Conservation (phyloP, 441 rosid genomes). For the Theobroma grandiflorum region DNA sequence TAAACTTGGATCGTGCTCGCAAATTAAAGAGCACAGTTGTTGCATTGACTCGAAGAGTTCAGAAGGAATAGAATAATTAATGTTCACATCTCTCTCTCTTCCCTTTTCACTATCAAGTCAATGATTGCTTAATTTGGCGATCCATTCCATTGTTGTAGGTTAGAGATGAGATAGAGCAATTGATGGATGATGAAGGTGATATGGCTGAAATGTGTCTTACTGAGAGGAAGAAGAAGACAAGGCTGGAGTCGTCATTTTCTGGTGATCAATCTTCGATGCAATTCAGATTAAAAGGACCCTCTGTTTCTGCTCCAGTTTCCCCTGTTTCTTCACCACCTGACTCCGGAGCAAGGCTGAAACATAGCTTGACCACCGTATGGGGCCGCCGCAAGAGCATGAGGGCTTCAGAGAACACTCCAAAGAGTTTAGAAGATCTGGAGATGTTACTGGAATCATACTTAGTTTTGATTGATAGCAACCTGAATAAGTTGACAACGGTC, state of each 20-base stretch:
- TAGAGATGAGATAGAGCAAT: too few relatives aligned
- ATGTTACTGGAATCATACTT: conserved; percentile 96
- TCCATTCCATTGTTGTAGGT: too few relatives aligned
- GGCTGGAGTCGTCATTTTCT: too few relatives aligned
- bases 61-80: conserved; percentile 65
- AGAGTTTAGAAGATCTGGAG: conserved; percentile 89
- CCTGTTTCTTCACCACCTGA: conserved; percentile 86
- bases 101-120: too few relatives aligned
- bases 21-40: conserved; percentile 94
- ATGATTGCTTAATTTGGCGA: background rate
- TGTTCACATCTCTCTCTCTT: background rate
- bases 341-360: conserved; percentile 63
- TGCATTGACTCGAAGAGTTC: conserved; percentile 88
- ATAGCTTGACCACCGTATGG: conserved; percentile 79
- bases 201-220: too few relatives aligned
- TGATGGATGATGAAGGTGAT: too few relatives aligned
- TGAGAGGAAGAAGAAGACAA: too few relatives aligned
- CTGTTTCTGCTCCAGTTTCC: conserved; percentile 27
- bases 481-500: conserved; percentile 92
- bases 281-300: conserved; percentile 38
- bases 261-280: too few relatives aligned
- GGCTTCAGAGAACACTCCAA: conserved; percentile 74
- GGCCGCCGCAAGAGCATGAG: conserved; percentile 78
- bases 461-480: conserved; percentile 89
- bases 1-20: conserved; percentile 87